Conservation (phyloP, 345 rosid genomes). For the Eucalyptus guilfoylei region DNA sequence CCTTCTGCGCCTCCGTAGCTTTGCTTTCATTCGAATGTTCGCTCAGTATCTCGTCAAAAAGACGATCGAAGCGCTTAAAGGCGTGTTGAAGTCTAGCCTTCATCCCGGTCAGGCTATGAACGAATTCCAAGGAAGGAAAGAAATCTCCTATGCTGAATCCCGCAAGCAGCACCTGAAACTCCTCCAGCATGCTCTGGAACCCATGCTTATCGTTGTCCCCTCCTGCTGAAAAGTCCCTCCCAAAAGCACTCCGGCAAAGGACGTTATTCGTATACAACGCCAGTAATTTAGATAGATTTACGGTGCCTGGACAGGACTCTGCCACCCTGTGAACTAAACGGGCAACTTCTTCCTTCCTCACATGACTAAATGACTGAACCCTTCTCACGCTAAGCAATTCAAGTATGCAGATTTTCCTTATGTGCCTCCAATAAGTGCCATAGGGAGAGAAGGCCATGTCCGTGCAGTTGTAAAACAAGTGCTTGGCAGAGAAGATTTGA, state of each 20-base stretch:
- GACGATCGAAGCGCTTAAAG: slow-evolving; percentile 14
- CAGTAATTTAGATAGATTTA: slow-evolving; percentile 9
- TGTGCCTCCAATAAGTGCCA: slow-evolving; percentile 22
- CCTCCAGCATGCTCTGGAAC: slow-evolving; percentile 35
- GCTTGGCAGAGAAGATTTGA: slow-evolving; percentile 14
- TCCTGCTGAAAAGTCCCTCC: slow-evolving; percentile 7
- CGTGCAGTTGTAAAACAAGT: slow-evolving; percentile 19
- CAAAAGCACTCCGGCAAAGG: slow-evolving; percentile 20
- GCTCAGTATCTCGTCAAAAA: slow-evolving; percentile 10
- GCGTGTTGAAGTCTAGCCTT: slow-evolving; percentile 9
- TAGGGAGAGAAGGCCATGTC: slow-evolving; percentile 26
- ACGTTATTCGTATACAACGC: slow-evolving; percentile 11
- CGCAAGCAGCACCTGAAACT: slow-evolving; percentile 23
- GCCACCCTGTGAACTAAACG: slow-evolving; percentile 10
- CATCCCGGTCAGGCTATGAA: slow-evolving; percentile 23
- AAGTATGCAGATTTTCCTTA: slow-evolving; percentile 23
- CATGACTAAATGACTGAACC: slow-evolving; percentile 17
- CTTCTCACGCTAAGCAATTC: slow-evolving; percentile 23
- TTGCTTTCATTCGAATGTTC: slow-evolving; percentile 7
- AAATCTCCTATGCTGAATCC: slow-evolving; percentile 21
- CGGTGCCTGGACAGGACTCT: background rate
- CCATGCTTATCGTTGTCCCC: slow-evolving; percentile 20
- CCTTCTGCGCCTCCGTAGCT: slow-evolving; percentile 3
- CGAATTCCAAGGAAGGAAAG: slow-evolving; percentile 27
- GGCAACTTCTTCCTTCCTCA: slow-evolving; percentile 29